These are phyloP conservation scores for Yamadazyma akitaensis DNA, from an alignment of 805 yeast genomes.

Conservation along the genomic window DNA sequence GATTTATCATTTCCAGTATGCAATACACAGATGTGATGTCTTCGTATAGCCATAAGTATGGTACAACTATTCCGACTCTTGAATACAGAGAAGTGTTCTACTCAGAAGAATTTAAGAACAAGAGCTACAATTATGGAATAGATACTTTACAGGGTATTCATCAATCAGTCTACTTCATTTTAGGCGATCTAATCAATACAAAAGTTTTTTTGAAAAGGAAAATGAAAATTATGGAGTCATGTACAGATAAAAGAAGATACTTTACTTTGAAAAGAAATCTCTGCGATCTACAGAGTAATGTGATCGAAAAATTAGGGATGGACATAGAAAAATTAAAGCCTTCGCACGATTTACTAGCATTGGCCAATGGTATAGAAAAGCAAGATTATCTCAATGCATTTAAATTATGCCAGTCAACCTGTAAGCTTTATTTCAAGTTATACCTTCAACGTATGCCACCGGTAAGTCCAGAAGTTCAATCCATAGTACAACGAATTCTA, in stretches of 20 bases:
- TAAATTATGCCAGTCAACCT: conserved; percentile 1
- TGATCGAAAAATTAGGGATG: background rate
- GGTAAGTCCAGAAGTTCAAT: conserved; percentile 4
- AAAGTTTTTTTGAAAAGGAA: conserved; percentile 6
- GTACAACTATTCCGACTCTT: conserved; percentile 15
- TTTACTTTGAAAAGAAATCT: background rate
- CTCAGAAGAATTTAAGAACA: conserved; percentile 12
- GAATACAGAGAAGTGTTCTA: conserved; percentile 14
- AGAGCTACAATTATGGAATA: conserved; percentile 18
- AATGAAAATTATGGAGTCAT: background rate
- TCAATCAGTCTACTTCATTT: conserved; percentile 17
- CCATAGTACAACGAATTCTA: conserved; percentile 3
- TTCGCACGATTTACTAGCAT: background rate
- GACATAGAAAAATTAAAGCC: conserved; percentile 8
- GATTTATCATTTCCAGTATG: conserved; percentile 19
- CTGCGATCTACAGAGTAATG: background rate
- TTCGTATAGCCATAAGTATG: conserved; percentile 14
- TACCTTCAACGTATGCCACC: conserved; percentile 8
- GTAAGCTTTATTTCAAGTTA: conserved; percentile 7
- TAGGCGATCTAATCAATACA: conserved; percentile 16
- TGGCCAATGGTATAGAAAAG: background rate
- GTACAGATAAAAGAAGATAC: background rate
- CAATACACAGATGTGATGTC: conserved; percentile 22
- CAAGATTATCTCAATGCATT: conserved; percentile 1
- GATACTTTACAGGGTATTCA: conserved; percentile 25